Evolutionary conservation across 2,329 filamentous ascomycete genomes (phyloP), one percentile per base, ranked within the genome.

Genomic region (Xylaria hypoxylon): DNA sequence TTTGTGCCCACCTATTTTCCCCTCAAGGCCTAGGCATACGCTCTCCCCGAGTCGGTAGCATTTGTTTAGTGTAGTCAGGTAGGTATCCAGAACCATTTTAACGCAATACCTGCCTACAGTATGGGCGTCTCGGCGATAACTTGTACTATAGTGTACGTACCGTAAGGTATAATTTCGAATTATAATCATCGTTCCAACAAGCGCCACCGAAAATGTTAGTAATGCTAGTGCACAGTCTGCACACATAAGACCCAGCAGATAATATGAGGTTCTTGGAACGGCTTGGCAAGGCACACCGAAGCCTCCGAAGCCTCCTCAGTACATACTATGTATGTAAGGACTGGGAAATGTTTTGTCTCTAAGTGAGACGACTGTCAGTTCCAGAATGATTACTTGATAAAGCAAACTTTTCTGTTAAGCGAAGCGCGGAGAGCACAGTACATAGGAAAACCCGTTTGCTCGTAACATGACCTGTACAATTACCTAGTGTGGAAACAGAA

Each of bases 211-310:
- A 28, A 51, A 33, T 10, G 33, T 28, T 42, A 44, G 45, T 44
- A 62, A 55, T 55, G 31, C 17, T 19, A 19, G 11, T 19, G 5
- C 19, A 33, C 17, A 13, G 2, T 8, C 28, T 31, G 28, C 5
- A 8, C 8, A 28, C 24, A 56, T 47, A 59, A 58, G 48, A 45
- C 26, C 11, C 26, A 40, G 48, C n/a, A 42, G 40, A 51, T n/a
- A 51, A 44, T 35, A 42, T 51, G 35, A 65, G 48, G 22, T 42
- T 51, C 58, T 53, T 65, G 35, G 58, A 55, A 13, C 35, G n/a
- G 60, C 65, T 67, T 67, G 65, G 65, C 65, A 61, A 51, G 42
- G 38, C 45, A n/a, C 48, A 48, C 40, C 35, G 2, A 22, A 1
- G 53, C n/a, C n/a, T 45, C 47, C 31, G 17, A 24, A 10, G 24